These are phyloP conservation scores for Trypanosoma cruzi DNA, from an alignment of 208 protist species.

Conservation along the genomic window DNA sequence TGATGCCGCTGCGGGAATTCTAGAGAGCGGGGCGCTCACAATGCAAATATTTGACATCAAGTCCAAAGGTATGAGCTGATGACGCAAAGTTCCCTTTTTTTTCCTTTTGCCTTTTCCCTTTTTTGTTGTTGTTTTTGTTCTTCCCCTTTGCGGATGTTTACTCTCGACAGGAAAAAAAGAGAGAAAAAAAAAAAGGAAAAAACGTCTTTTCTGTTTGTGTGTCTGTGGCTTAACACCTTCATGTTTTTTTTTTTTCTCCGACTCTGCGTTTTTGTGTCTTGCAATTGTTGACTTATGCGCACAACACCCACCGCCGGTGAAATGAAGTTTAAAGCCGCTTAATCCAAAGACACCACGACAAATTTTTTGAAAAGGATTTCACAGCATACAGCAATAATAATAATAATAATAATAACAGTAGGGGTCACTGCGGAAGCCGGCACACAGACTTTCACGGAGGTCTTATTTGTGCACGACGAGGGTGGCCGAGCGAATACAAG, in stretches of 20 bases:
- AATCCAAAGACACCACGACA: neutral
- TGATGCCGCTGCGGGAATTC: conserved; percentile 44
- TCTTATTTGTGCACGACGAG: neutral
- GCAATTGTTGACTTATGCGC: neutral
- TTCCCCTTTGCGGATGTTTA: conserved; percentile 13
- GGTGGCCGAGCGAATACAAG: neutral
- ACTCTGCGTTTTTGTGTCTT: neutral
- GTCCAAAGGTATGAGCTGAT: conserved; percentile 2
- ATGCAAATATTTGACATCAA: conserved; percentile 91
- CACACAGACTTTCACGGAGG: neutral
- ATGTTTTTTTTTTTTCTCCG: neutral
- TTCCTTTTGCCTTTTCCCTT: conserved; percentile 21
- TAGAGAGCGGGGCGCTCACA: conserved; percentile 78
- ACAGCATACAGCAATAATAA: too few relatives aligned
- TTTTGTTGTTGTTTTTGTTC: conserved; percentile 28
- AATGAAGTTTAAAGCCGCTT: neutral
- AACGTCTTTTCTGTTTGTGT: too few relatives aligned
- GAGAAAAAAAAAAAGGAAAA: too few relatives aligned
- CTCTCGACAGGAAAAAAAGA: too few relatives aligned
- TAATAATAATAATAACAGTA: neutral
- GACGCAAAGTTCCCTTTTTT: neutral
- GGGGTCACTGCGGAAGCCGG: neutral
- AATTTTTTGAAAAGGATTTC: too few relatives aligned
- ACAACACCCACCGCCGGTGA: neutral
- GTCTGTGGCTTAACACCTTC: too few relatives aligned